phyloP scores from a whole-genome alignment of 2,329 filamentous ascomycete genomes.

The Teratosphaeria destructans region DNA sequence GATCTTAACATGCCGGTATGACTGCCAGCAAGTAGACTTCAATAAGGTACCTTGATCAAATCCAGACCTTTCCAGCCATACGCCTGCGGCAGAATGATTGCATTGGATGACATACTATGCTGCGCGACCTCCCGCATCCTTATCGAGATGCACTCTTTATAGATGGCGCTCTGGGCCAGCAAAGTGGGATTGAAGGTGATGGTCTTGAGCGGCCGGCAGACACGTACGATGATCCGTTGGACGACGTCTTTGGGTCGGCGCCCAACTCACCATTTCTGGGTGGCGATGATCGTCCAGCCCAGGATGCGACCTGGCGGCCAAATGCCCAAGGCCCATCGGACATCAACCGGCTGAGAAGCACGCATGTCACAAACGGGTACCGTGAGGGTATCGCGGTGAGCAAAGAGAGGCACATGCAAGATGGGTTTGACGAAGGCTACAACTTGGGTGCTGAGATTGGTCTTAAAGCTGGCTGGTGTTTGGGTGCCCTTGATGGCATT shows the following conservation, averaged over 20 bases:
- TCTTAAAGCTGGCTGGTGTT: conserved; percentile 57
- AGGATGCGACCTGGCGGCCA: background rate
- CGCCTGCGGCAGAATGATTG: background rate
- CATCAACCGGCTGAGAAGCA: conserved; percentile 60
- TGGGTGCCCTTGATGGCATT: conserved; percentile 70
- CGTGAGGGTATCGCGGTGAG: conserved; percentile 72
- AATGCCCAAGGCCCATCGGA: conserved; percentile 46
- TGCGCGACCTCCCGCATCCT: conserved; percentile 19
- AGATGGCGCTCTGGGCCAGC: conserved; percentile 7
- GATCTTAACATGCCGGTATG: too few species aligned
- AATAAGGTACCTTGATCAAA: background rate
- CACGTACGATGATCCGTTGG: conserved; percentile 22
- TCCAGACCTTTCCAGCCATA: background rate
- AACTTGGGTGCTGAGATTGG: conserved; percentile 74
- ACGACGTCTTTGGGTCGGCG: conserved; percentile 39
- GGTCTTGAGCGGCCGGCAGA: background rate
- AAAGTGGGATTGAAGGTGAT: background rate
- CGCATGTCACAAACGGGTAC: conserved; percentile 79
- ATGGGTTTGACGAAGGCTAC: conserved; percentile 87
- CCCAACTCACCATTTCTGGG: conserved; percentile 27
- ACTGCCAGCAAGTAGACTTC: background rate
- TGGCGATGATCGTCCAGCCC: background rate
- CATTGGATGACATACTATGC: conserved; percentile 10
- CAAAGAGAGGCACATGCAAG: conserved; percentile 68
- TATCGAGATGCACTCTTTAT: conserved; percentile 10